Evolutionary conservation across 345 rosid species (phyloP).

Genomic region (Anastatica hierochuntica): DNA sequence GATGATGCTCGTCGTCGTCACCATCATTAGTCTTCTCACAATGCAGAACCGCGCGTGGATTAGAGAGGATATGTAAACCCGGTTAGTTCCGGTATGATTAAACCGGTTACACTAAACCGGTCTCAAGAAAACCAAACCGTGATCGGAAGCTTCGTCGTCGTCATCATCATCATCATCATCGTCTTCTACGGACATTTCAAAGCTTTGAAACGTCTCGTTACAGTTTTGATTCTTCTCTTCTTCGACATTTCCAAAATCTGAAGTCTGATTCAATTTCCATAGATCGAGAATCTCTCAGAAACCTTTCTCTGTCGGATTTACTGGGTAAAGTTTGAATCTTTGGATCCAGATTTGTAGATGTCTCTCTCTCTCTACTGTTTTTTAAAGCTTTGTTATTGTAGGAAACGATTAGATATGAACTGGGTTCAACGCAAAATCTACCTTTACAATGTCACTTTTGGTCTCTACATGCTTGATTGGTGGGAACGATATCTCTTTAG

Average conservation of each 20-base stretch:
- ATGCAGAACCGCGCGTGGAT: too few species aligned
- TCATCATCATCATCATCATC: too few species aligned
- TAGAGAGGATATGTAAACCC: not conserved
- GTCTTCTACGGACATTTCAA: too few species aligned
- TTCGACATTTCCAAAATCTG: slow-evolving; percentile 1
- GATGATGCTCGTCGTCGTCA: slow-evolving; percentile 28
- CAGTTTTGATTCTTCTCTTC: slow-evolving; percentile 5
- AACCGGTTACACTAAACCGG: not conserved
- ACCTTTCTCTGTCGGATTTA: too few species aligned
- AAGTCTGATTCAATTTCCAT: not conserved
- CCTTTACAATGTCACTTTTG: slow-evolving; percentile 94
- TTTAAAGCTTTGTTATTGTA: too few species aligned
- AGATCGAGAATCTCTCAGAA: slow-evolving; percentile 12
- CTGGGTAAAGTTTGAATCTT: slow-evolving; percentile 1
- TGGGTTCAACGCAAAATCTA: slow-evolving; percentile 94
- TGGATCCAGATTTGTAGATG: slow-evolving; percentile 2
- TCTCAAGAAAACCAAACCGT: not conserved
- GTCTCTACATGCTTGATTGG: slow-evolving; percentile 98
- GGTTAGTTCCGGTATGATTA: not conserved
- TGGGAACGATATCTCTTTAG: slow-evolving; percentile 98
- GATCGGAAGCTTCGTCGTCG: not conserved
- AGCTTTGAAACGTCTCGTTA: slow-evolving; percentile 13
- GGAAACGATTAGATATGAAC: slow-evolving; percentile 55
- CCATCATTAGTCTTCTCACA: slow-evolving; percentile 22
- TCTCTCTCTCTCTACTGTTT: too few species aligned